phyloP scores from a whole-genome alignment of 352 stramenopile species.

The Phytopythium montanum region DNA sequence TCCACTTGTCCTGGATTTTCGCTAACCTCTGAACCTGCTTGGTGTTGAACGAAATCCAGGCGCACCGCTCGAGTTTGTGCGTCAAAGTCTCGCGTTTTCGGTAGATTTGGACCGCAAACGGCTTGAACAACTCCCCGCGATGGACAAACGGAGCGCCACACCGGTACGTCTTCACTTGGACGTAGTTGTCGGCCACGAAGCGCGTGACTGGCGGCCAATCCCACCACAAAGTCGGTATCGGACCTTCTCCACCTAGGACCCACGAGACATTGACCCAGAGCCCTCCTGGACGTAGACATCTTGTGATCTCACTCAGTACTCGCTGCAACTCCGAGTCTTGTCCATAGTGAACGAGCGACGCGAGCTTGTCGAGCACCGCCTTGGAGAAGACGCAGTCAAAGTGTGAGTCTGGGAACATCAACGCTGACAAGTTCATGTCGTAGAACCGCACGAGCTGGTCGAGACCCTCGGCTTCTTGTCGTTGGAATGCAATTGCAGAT shows the following conservation, averaged over 20 bases:
- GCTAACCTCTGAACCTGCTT: constrained; percentile 1
- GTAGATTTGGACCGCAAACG: not conserved
- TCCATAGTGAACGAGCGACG: not conserved
- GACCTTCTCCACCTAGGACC: not conserved
- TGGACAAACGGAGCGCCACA: not conserved
- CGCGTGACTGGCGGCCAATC: not conserved
- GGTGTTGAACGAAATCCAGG: not conserved
- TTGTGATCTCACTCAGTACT: not conserved
- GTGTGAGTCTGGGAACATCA: not conserved
- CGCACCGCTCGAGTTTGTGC: not conserved
- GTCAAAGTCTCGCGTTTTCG: not conserved
- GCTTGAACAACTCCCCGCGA: not conserved
- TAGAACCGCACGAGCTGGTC: not conserved
- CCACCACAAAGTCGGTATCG: not conserved
- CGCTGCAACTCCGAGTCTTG: not conserved
- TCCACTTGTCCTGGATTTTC: constrained; percentile 1
- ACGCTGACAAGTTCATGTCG: not conserved
- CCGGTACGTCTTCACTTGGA: not conserved
- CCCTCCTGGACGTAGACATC: not conserved
- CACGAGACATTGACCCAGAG: constrained; percentile 3
- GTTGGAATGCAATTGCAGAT: not conserved
- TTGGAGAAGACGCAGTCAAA: constrained; percentile 4
- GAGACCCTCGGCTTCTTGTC: not conserved
- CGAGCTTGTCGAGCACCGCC: constrained; percentile 1
- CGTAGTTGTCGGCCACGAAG: not conserved